Percentiles rank a stretch among this genome's conserved stretches.
Evolutionary conservation across 331 rosid species (phyloP).

Genomic region (Saraca asoca): DNA sequence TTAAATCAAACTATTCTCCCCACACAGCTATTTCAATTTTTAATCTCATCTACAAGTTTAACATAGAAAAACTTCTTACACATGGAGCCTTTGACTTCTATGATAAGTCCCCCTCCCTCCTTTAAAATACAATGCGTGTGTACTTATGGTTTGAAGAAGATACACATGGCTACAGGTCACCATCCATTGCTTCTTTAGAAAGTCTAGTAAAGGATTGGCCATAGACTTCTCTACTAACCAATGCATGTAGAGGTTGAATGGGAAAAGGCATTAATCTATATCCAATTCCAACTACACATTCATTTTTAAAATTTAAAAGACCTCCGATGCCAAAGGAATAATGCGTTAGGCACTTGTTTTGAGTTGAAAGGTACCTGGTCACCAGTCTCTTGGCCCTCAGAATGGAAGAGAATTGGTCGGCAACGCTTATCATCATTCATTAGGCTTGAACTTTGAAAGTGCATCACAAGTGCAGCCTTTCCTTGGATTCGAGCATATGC

Average conservation of each 20-base stretch:
- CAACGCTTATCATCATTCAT: slow-evolving; percentile 97
- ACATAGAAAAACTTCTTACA: too few species aligned
- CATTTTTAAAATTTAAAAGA: slow-evolving; percentile 1
- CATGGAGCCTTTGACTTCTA: too few species aligned
- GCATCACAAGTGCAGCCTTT: slow-evolving; percentile 86
- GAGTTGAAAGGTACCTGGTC: slow-evolving; percentile 59
- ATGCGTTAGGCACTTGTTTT: slow-evolving; percentile 5
- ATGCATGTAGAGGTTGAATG: neutral
- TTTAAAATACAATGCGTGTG: too few species aligned
- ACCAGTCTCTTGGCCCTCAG: slow-evolving; percentile 76
- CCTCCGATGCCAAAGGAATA: neutral
- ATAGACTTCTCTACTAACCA: too few species aligned
- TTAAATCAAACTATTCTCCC: too few species aligned
- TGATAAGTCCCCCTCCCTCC: too few species aligned
- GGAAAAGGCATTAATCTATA: neutral
- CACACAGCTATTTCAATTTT: too few species aligned
- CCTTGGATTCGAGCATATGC: slow-evolving; percentile 97
- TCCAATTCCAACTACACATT: neutral
- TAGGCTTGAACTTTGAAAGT: slow-evolving; percentile 90
- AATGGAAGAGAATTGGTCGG: slow-evolving; percentile 87
- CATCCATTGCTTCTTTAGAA: too few species aligned
- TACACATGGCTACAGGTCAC: too few species aligned
- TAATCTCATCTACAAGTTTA: too few species aligned
- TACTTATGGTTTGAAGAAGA: too few species aligned
- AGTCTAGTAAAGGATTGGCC: too few species aligned